Evolutionary conservation across 768 basidiomycete species (phyloP), one percentile per base, ranked within the genome.

Genomic region (Collybia nuda): DNA sequence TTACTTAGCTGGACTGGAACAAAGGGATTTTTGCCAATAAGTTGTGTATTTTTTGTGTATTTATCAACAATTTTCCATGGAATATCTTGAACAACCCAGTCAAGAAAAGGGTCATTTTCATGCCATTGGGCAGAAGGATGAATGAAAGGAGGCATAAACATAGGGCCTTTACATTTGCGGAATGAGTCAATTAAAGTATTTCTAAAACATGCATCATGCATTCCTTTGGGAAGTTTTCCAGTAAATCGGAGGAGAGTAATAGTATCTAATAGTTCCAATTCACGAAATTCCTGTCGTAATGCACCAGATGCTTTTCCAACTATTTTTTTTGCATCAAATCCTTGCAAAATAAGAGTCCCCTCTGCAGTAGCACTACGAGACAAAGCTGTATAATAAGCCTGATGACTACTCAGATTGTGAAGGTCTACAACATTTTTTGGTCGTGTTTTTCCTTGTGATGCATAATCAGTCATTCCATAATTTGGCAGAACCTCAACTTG

Each of bases 391-490:
- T 71, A 71, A 22, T 53, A 54, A 9, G 63, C 48, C 41, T 61
- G 57, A 56, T 66, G 62, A 18, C 44, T 54, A 1, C 46, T 43
- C 15, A 23, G 21, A 19, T 28, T 43, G 14, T 43, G n/a, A 23
- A 43, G 19, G 17, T 41, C 40, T 21, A 41, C 40, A 41, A 41
- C 23, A 41, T 41, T 41, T 14, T 21, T 17, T 45, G 21, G 21
- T n/a, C 15, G 2, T 12, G 24, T 45, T 45, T 45, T 45, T 21
- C 32, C 32, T 28, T 28, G 24, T 18, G 23, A 32, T n/a, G 60
- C 50, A 56, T 65, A 70, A 48, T 68, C 67, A 6, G 70, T 69
- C 59, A 69, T 68, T 5, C 62, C 59, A 60, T 68, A 68, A 17
- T 32, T 46, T 15, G 29, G 18, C 55, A 47, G 15, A 29, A 35